Evolutionary conservation across 805 yeast genomes (phyloP), one percentile per base, ranked within the genome.

Genomic region (Candida ovalis): DNA sequence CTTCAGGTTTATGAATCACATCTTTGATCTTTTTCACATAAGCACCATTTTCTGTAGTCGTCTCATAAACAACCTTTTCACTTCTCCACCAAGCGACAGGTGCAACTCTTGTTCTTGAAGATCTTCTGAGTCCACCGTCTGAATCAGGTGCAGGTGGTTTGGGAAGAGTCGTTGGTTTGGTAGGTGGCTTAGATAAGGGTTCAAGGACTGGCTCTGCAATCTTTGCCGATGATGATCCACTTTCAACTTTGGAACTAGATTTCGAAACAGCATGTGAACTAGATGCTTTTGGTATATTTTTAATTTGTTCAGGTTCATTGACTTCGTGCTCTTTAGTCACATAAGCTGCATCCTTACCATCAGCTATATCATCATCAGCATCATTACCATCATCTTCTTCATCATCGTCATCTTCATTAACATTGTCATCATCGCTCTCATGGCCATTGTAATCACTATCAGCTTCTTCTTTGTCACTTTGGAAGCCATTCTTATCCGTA

Each of bases 31-130:
- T 78, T 44, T 81, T 81, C 7, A 83, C 75, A 7, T 78, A 72
- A 18, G 73, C 68, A 46, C 78, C 78, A 4, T 77, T 74, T 47
- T 74, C 76, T 17, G 54, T 62, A 18, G 55, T 64, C 6, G 68
- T 57, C 38, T 74, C 70, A 59, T 86, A 89, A 3, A 86, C 77
- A 27, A 86, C 77, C 50, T 81, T 72, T 65, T 89, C 96, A 59
- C 86, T 87, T 62, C 86, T 78, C 96, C 96, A 89, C 62, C 76
- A 86, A 2, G 88, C 91, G 53, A 89, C 68, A 0, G 96, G 92
- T 3, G 83, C 78, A 6, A 86, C 75, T 52, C 78, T 77, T 0
- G 80, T 77, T 57, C 96, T 73, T 28, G 75, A 72, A 0, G 96
- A 86, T 53, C 87, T 70, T 53, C 96, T 72, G 2, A 78, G 35